Base-by-base conservation (phyloP, 495 filamentous ascomycete species). In the Trichocladium uniseriatum region DNA sequence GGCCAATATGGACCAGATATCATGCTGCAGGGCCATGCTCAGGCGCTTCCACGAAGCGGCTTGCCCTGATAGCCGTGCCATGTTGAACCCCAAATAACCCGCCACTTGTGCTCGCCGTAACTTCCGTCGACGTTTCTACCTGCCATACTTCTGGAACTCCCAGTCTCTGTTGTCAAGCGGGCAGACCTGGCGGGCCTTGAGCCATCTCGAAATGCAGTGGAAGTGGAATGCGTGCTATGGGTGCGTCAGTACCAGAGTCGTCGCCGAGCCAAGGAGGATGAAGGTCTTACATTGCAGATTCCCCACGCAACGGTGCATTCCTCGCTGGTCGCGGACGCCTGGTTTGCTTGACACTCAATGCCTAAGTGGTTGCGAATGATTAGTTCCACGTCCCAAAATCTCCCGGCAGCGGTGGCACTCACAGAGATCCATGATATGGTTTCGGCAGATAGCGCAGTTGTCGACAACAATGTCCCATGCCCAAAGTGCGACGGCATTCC, bases 381-480 rank as follows among this genome's bases (percentile, higher is more conserved):
- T 22, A 49, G 41, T 19, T 7, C 15, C 8, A 29, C 31, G 18
- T n/a, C 24, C 22, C 3, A 29, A 19, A 20, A 15, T 18, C 18
- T 21, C 11, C 22, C 20, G 5, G 18, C n/a, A 1, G 18, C 20
- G 10, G 5, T 20, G 5, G 9, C 16, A 66, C 80, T 52, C 76
- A 90, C 89, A 99, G 22, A 99, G 74, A 66, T 99, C 92, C 92
- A 99, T 99, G 66, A 99, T 99, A 64, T 99, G 92, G 62, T 99
- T 99, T 57, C 92, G 80, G 72, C 92, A 99, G 61, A 99, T 99
- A 51, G 92, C 92, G 66, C 92, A 99, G 75, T 99, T 99, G 72
- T 99, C 92, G 44, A 99, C 92, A 11, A 99, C 91, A 45, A 99
- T 99, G 68, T 99, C 92, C 92, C 92, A 99, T 2, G 92, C 94